Base-by-base conservation (phyloP, 345 rosid genomes). In the Fremontodendron californicum region DNA sequence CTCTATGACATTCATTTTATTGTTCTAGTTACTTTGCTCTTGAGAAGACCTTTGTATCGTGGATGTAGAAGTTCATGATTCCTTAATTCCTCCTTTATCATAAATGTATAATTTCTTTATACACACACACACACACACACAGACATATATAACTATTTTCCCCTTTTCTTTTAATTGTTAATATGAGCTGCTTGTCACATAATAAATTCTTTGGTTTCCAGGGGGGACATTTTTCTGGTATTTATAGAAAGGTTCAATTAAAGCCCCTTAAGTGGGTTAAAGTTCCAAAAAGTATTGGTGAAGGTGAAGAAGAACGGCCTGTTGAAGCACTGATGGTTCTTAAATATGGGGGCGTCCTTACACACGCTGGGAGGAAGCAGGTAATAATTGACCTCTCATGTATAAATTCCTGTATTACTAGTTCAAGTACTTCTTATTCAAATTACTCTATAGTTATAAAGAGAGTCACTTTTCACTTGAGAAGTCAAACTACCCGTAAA, bases 351-450 rank as follows among this genome's bases (percentile, higher is more conserved):
- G 99, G 99, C 42, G 98, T 96, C 83, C 90, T 96, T 74, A 96
- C 99, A 10, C 99, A 96, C 94, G 99, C 99, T 77, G 99, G 99
- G 73, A 89, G 99, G 86, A 92, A 93, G 86, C 99, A 96, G 98
- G 99, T 93, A 62, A 75, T 61, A 58, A 4, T 58, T 75, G 7
- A 51, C 45, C 46, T 42, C 46, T 29, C n/a, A 27, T 27, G 48
- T 74, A 65, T 18, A 29, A 62, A 21, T 46, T 65, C 46, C 25
- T 21, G 12, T 70, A 29, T 73, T 29, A 18, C 42, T 54, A 33
- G 9, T 62, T 62, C 21, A 15, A 62, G 67, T 15, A 51, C 18
- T 10, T 55, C 31, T 21, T 46, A 3, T 46, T 46, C 74, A 16
- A 15, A 25, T 29, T 70, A 29, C 35, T 29, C 39, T 46, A 3